Base-by-base conservation (phyloP, 441 rosid genomes). In the Mallotus japonicus region DNA sequence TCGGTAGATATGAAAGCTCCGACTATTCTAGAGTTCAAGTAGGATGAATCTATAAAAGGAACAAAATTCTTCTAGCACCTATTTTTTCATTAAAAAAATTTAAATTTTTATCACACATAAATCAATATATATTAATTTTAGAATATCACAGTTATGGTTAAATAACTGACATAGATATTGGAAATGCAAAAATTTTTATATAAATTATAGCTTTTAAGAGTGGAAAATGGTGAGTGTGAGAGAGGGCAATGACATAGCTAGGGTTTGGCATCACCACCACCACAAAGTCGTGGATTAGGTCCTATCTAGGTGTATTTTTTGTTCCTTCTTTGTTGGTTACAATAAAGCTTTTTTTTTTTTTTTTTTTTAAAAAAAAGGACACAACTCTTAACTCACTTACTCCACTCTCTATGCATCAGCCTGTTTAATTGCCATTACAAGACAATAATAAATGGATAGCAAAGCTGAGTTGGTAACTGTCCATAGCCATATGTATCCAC, bases 231-330 rank as follows among this genome's bases (percentile, higher is more conserved):
- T 63, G 76, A 62, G 77, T 67, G 75, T 54, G 64, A 54, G 7
- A 54, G 70, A 54, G 66, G 53, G 75, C 19, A 50, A 74, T 69
- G 82, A 71, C 73, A 77, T 64, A 79, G 83, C 46, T 82, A 84
- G 80, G 85, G 82, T 76, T 83, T 78, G 86, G 87, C 78, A 80
- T 20, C 79, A 81, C 47, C 87, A 76, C 54, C 79, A 77, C 87
- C 87, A 84, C 88, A 82, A 83, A 87, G 86, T 78, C 81, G 80
- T 85, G 93, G 91, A 82, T 86, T 89, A 86, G 92, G 90, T 89
- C 88, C 83, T 72, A 66, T 73, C 78, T 69, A 59, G 75, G 57
- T 67, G 10, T 12, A 5, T 22, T 10, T 2, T 28, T 10, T 14
- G 14, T 53, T 53, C 40, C 28, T 46, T 24, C 65, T 64, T 75